Evolutionary conservation across 257 asterid genomes (phyloP), one percentile per base, ranked within the genome.

Genomic region (Solanum verrucosum): DNA sequence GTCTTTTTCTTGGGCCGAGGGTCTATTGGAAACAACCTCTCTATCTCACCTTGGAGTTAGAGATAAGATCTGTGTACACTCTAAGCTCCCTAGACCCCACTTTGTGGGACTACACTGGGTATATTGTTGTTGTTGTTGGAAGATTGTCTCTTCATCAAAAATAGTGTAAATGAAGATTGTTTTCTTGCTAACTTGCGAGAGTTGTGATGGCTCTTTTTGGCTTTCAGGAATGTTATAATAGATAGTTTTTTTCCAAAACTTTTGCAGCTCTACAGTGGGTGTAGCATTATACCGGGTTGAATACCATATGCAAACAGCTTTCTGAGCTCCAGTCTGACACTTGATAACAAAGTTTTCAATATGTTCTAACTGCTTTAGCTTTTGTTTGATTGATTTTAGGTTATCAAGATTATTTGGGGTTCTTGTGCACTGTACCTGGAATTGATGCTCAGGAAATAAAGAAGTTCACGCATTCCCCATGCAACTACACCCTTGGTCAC

Each of bases 351-450:
- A 68, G 86, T 35, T 37, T 31, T 83, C 88, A 11, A 20, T 29
- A 29, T 44, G 27, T 38, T 20, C 23, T 84, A 15, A 72, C 82
- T 49, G 84, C 5, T 71, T 74, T 46, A 27, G 85, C 67, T 78
- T 85, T 88, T 84, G 38, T 33, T 73, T 89, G 86, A 88, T 86
- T 72, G 73, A 23, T 75, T 86, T 46, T 59, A 97, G 99, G 98
- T 82, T 97, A 93, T 52, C 92, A 92, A 85, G 99, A 97, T 91
- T 97, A 96, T 95, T 25, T 96, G 92, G 97, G 99, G 38, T 97
- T 97, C 96, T 88, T 97, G 88, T 97, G 99, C 94, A 93, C 99
- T 3, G 88, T 94, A 6, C 99, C 99, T 1, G 99, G 99, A 59
- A 90, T 95, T 82, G 93, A 94, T 84, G 87, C 93, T 25, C 92